Conservation (phyloP, 345 rosid species). For the Tarenaya hassleriana region DNA sequence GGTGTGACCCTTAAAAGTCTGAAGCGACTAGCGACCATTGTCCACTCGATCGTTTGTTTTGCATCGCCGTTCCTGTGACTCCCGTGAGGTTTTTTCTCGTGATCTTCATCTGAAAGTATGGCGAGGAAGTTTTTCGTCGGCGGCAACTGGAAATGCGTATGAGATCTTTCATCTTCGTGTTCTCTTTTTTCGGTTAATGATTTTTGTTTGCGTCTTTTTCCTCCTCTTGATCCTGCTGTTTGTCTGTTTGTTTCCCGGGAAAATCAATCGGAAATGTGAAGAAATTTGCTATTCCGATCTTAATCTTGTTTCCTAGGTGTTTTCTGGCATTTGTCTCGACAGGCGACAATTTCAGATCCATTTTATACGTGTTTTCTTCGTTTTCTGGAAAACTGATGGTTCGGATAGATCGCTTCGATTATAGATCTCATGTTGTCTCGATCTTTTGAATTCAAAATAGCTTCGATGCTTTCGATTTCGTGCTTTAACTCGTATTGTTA, state of each 20-base stretch:
- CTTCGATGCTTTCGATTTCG: background rate
- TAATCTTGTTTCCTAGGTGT: background rate
- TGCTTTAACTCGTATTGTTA: background rate
- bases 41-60: constrained; percentile 24
- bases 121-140: constrained; percentile 85
- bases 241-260: constrained; percentile 16
- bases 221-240: background rate
- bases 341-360: constrained; percentile 2
- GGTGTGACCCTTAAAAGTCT: background rate
- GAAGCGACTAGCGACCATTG: constrained; percentile 26
- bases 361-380: background rate
- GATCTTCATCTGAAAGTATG: constrained; percentile 37
- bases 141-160: constrained; percentile 98
- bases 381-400: background rate
- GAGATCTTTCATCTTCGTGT: constrained; percentile 19
- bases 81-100: constrained; percentile 10
- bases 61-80: constrained; percentile 13
- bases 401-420: constrained; percentile 8
- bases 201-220: background rate
- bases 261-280: constrained; percentile 7
- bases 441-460: background rate
- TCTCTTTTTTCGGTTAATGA: no score
- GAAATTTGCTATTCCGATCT: constrained; percentile 1
- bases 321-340: background rate
- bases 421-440: background rate